Conservation (phyloP, 495 filamentous ascomycete genomes). For the Cladorrhinum samala region DNA sequence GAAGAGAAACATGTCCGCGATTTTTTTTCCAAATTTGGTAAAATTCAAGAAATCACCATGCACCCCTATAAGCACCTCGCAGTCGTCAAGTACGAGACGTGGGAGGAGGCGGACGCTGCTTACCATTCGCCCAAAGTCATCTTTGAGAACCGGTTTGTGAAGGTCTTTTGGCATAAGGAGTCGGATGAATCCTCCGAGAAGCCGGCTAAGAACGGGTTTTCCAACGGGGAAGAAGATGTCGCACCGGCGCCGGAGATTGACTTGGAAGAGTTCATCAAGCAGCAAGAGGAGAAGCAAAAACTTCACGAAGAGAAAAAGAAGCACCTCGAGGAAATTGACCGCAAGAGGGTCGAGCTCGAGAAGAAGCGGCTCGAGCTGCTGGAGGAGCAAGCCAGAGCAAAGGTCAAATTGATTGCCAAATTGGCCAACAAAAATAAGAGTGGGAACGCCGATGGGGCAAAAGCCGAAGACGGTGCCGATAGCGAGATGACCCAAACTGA, state of each 20-base stretch:
- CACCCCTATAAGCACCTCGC: constrained; percentile 73
- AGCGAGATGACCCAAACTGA: constrained; percentile 37
- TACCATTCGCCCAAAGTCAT: constrained; percentile 90
- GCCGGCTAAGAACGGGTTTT: constrained; percentile 10
- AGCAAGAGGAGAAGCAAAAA: constrained; percentile 75
- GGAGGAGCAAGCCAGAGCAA: constrained; percentile 71
- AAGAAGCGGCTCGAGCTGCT: constrained; percentile 68
- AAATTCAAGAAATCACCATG: constrained; percentile 65
- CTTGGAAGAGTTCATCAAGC: constrained; percentile 66
- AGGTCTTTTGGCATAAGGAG: constrained; percentile 89
- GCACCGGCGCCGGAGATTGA: constrained; percentile 53
- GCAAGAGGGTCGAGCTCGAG: constrained; percentile 71
- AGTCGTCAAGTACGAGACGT: constrained; percentile 70
- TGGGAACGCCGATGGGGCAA: constrained; percentile 18
- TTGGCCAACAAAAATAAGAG: constrained; percentile 32
- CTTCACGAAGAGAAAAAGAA: constrained; percentile 68
- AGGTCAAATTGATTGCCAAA: constrained; percentile 54
- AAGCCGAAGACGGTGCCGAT: constrained; percentile 9
- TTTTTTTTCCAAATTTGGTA: constrained; percentile 84
- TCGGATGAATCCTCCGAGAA: constrained; percentile 29
- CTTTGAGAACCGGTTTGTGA: constrained; percentile 96
- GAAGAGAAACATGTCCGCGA: constrained; percentile 63
- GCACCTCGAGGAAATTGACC: constrained; percentile 69
- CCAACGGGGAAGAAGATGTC: constrained; percentile 14
- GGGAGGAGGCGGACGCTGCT: constrained; percentile 68